phyloP scores from a whole-genome alignment of 768 basidiomycete species.

The Mycena vitilis region DNA sequence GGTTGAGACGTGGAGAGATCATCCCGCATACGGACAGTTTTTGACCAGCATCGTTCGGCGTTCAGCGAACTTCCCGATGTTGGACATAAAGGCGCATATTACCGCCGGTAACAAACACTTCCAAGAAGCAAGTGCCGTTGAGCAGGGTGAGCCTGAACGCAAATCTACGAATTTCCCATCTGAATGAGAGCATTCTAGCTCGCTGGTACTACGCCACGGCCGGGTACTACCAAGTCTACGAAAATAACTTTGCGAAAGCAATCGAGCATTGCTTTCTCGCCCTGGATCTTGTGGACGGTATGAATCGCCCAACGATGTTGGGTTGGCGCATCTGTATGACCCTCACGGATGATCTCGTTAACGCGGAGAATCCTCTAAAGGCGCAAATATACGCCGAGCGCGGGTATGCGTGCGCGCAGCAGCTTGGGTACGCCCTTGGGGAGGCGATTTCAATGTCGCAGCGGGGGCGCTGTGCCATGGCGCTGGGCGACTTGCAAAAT shows the following conservation, averaged over 20 bases:
- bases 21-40: not conserved
- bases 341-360: not conserved
- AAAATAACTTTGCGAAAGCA: not conserved
- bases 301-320: not conserved
- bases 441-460: slow-evolving; percentile 1
- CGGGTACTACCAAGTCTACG: not conserved
- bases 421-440: not conserved
- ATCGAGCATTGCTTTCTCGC: not conserved
- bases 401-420: not conserved
- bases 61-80: not conserved
- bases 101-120: not conserved
- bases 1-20: not conserved
- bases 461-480: not conserved
- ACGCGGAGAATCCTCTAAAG: not conserved
- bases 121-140: not conserved
- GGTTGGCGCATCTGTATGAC: not conserved
- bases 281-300: not conserved
- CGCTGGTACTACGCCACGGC: not conserved
- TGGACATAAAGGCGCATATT: not conserved
- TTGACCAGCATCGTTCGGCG: not conserved
- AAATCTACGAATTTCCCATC: not conserved
- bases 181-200: not conserved
- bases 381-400: not conserved
- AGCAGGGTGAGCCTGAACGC: not conserved
- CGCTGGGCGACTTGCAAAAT: not conserved